Evolutionary conservation across 305 asterid genomes (phyloP).

Genomic region (Rubia tinctorum): DNA sequence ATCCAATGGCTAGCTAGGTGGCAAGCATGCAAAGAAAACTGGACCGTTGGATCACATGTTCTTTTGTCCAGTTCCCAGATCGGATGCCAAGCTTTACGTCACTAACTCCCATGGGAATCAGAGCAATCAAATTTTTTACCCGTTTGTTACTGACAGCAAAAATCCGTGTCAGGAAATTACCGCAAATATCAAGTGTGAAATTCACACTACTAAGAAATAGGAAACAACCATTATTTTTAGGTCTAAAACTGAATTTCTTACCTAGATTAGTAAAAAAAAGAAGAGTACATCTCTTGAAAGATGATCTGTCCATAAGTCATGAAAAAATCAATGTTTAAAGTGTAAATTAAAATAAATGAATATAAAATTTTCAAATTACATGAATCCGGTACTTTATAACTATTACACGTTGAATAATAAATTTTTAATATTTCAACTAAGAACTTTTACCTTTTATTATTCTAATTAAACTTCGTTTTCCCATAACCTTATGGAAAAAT

Average conservation of each 20-base stretch:
- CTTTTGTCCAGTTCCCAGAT: neutral
- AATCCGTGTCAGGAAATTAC: neutral
- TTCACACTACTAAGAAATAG: neutral
- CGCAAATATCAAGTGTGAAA: neutral
- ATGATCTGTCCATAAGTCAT: too few relatives aligned
- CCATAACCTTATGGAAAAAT: too few relatives aligned
- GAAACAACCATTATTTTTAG: neutral
- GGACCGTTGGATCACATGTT: neutral
- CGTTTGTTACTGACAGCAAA: neutral
- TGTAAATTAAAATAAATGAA: too few relatives aligned
- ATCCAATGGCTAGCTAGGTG: neutral
- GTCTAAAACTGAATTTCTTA: neutral
- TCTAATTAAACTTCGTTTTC: too few relatives aligned
- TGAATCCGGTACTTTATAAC: too few relatives aligned
- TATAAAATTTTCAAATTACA: too few relatives aligned
- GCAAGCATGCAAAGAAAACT: slow-evolving; percentile 5
- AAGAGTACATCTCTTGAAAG: too few relatives aligned
- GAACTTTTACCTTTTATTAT: too few relatives aligned
- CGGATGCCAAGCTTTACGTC: neutral
- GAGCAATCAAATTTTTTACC: neutral
- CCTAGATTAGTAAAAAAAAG: neutral
- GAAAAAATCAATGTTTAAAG: too few relatives aligned
- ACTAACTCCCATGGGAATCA: neutral
- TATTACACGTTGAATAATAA: too few relatives aligned
- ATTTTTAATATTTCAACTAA: too few relatives aligned